Conservation (phyloP, 179 eudicot species). For the Silene noctiflora region DNA sequence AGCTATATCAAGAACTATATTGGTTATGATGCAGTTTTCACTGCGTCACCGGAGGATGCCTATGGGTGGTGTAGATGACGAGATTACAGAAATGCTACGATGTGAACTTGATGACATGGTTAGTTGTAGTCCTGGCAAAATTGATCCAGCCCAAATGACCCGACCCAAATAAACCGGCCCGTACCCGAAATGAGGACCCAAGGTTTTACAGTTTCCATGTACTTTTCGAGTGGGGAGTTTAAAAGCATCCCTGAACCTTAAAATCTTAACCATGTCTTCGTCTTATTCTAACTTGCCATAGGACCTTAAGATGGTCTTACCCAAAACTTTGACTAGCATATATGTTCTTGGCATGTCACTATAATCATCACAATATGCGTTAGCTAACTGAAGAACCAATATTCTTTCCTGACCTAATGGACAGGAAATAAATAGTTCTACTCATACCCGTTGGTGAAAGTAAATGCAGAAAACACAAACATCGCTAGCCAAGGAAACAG, state of each 20-base stretch:
- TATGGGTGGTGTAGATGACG: background rate
- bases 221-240: background rate
- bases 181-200: too few relatives aligned
- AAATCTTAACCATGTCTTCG: background rate
- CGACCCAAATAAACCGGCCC: too few relatives aligned
- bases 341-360: background rate
- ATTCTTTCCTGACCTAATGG: background rate
- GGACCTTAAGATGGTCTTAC: background rate
- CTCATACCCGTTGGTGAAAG: background rate
- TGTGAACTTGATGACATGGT: background rate
- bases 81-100: background rate
- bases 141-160: too few relatives aligned
- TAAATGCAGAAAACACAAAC: background rate
- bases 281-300: background rate
- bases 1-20: background rate
- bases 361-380: constrained; percentile 3
- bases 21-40: background rate
- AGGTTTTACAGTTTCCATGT: background rate
- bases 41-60: background rate
- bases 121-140: too few relatives aligned
- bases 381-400: background rate
- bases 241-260: background rate
- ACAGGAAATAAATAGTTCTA: background rate
- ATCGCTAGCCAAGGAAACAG: background rate
- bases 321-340: constrained; percentile 2